These are phyloP conservation scores for Groenewaldozyma auringiensis DNA, from an alignment of 1,139 yeast species.

Conservation along the genomic window DNA sequence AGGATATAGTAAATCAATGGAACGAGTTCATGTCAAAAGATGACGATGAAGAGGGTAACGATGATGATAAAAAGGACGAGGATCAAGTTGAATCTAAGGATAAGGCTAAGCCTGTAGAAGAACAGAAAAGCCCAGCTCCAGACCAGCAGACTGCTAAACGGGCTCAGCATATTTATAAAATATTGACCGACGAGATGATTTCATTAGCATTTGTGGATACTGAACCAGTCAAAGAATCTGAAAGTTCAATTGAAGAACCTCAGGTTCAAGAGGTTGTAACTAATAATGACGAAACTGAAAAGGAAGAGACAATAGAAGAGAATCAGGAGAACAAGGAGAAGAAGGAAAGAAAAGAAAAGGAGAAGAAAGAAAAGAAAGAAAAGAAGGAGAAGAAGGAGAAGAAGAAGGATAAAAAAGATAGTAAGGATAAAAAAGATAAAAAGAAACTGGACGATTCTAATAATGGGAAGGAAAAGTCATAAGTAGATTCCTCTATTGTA, in stretches of 20 bases:
- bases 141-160: conserved; percentile 26
- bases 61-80: conserved; percentile 15
- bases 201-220: background rate
- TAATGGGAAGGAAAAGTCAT: conserved; percentile 1
- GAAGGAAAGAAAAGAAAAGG: conserved; percentile 23
- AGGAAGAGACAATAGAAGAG: conserved; percentile 28
- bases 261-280: conserved; percentile 6
- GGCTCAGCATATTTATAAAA: conserved; percentile 24
- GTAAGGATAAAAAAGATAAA: conserved; percentile 5
- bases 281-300: conserved; percentile 7
- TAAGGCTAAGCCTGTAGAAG: conserved; percentile 10
- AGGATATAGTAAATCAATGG: conserved; percentile 47
- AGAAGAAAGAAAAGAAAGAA: conserved; percentile 5
- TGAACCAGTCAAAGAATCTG: background rate
- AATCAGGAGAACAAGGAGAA: conserved; percentile 25
- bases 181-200: conserved; percentile 19
- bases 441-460: conserved; percentile 2
- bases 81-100: conserved; percentile 11
- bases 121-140: conserved; percentile 19
- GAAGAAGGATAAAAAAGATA: conserved; percentile 4
- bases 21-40: conserved; percentile 39
- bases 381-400: conserved; percentile 8
- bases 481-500: background rate
- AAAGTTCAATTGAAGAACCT: background rate
- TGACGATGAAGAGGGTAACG: conserved; percentile 15